Percentiles rank a stretch among this genome's conserved stretches.
Conservation (phyloP, 345 rosid genomes). For the Eucalyptus pauciflora region DNA sequence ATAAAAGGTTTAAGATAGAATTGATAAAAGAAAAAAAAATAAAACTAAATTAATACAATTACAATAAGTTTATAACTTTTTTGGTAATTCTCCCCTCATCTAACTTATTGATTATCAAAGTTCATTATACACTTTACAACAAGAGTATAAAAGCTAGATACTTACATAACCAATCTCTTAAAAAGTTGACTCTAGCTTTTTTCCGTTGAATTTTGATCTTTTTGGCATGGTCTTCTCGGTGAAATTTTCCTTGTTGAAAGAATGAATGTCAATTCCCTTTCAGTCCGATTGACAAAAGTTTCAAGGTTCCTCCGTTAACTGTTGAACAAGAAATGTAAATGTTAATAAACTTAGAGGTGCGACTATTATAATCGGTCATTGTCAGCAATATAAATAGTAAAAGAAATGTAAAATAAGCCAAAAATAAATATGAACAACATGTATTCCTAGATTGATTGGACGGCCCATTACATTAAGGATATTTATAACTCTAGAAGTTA, state of each 20-base stretch:
- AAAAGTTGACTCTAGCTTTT: neutral
- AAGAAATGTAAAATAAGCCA: neutral
- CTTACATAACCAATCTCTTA: neutral
- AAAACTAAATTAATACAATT: fast-evolving
- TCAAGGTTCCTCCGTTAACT: neutral
- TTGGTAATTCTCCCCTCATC: neutral
- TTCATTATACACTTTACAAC: neutral
- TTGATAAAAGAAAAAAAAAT: too few relatives aligned
- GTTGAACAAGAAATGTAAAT: neutral
- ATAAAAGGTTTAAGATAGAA: fast-evolving
- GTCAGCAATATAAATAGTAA: neutral
- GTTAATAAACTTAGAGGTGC: neutral
- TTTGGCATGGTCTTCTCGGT: neutral
- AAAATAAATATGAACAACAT: neutral
- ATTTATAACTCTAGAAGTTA: neutral
- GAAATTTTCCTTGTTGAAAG: neutral
- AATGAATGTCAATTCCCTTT: neutral
- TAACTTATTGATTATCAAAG: neutral
- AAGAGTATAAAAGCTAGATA: neutral
- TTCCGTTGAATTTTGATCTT: neutral
- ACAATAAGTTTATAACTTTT: too few relatives aligned
- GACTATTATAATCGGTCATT: neutral
- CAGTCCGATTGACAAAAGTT: neutral
- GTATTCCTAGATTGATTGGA: neutral
- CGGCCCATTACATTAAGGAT: neutral